Conservation (phyloP, 768 basidiomycete genomes). For the Collybia sordida region DNA sequence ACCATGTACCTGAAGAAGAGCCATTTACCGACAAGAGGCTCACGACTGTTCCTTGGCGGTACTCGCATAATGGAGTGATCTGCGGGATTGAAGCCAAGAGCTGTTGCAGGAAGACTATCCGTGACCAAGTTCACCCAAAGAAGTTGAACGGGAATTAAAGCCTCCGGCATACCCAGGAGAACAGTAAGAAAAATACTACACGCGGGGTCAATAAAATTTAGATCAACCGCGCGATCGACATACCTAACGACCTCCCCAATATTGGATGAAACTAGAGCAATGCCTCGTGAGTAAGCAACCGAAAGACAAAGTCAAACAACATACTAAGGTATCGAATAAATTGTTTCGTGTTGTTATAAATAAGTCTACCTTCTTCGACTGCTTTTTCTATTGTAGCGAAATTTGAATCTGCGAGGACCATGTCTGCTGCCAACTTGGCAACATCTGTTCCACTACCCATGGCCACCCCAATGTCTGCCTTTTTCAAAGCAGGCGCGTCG, state of each 20-base stretch:
- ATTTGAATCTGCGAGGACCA: slow-evolving; percentile 97
- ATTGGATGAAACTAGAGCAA: slow-evolving; percentile 78
- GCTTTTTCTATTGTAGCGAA: slow-evolving; percentile 96
- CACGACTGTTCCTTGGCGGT: slow-evolving; percentile 85
- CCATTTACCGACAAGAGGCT: slow-evolving; percentile 91
- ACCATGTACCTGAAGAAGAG: slow-evolving; percentile 95
- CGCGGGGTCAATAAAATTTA: slow-evolving; percentile 1
- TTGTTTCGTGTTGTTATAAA: slow-evolving; percentile 99
- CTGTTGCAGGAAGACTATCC: slow-evolving; percentile 94
- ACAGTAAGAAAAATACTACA: slow-evolving; percentile 93
- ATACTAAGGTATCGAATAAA: slow-evolving; percentile 97
- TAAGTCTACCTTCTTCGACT: slow-evolving; percentile 95
- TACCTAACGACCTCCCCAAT: slow-evolving; percentile 93
- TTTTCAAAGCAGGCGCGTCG: slow-evolving; percentile 95
- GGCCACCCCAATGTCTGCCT: slow-evolving; percentile 96
- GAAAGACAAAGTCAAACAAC: slow-evolving; percentile 25
- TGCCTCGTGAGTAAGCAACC: slow-evolving; percentile 3
- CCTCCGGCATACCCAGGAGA: slow-evolving; percentile 98
- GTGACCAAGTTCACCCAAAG: slow-evolving; percentile 99
- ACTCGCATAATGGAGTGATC: slow-evolving; percentile 97
- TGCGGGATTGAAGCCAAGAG: slow-evolving; percentile 95
- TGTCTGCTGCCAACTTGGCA: slow-evolving; percentile 95
- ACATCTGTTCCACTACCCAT: slow-evolving; percentile 99
- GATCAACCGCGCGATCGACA: not conserved
- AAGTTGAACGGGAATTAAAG: slow-evolving; percentile 94